Base-by-base conservation (phyloP, 1,284 basidiomycete species). In the Cronartium quercuum region DNA sequence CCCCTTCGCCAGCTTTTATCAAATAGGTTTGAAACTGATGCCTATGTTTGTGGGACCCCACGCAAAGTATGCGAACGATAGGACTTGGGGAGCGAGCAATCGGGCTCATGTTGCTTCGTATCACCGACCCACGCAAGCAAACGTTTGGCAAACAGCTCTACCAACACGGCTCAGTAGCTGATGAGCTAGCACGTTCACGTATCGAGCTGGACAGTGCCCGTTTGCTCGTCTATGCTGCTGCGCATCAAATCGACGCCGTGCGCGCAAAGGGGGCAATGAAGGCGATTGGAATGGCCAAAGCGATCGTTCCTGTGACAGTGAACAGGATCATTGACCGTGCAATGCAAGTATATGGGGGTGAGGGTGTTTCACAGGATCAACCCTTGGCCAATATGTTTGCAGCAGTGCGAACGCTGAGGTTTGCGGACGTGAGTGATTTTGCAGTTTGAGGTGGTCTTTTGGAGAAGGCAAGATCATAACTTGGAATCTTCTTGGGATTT, bases 211-310 rank as follows among this genome's bases (percentile, higher is more conserved):
- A 98, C 80, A 84, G 87, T 63, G 89, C 90, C 12, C 85, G 95
- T 44, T 84, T 98, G 71, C 85, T 98, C 0, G 95, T 98, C 9
- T 85, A 96, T 73, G 90, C 91, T 76, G 95, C 96, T 2, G 95
- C 95, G n/a, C 84, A 91, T 77, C 91, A 92, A 90, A 94, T 98
- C 76, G 94, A 98, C 84, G 89, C 88, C 78, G 84, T 87, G 80
- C 88, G 90, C 77, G 92, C 95, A 2, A 98, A 98, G 82, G 94
- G 91, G 55, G 95, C 96, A 0, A 82, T 97, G 83, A 94, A 94
- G 83, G 95, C 98, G 82, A 98, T 98, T 80, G 94, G 92, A 55
- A 92, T 97, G 78, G 92, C 93, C 75, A 98, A 98, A 86, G 94
- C 95, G 79, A 88, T 92, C 61, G 92, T 98, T 5, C 94, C 94